Evolutionary conservation across 2,329 filamentous ascomycete species (phyloP), one percentile per base, ranked within the genome.

Genomic region (Beauveria scarabaeidicola): DNA sequence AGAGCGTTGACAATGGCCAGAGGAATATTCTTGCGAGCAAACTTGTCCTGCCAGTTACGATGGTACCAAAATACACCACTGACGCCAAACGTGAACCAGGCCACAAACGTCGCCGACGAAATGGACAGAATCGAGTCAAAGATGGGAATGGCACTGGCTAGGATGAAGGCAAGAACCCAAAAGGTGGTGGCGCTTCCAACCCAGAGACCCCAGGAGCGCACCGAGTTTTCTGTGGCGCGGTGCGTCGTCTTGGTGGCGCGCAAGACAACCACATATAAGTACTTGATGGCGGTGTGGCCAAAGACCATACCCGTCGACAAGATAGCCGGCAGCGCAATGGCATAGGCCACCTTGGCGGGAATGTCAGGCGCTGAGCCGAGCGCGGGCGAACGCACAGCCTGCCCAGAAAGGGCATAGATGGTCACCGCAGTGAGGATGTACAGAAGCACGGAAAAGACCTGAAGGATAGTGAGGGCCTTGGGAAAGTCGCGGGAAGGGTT

Each of bases 121-220:
- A 74, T 72, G 32, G 69, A 68, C 43, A 74, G 60, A 64, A 74
- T 73, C 10, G 70, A 73, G 64, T 73, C 69, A 61, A 74, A 74
- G 47, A 73, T 66, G 56, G 72, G 72, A 59, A 74, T 70, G 36
- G 71, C 70, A 62, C 70, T 72, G 64, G 71, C 72, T 32, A 74
- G 62, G 59, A 72, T 59, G 63, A 74, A 74, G 53, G 67, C 68
- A 27, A 70, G 58, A 17, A 66, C n/a, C 72, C 71, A 73, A 66
- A 72, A 73, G 48, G 67, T 2, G 51, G 67, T 71, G 43, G 69
- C 70, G 55, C 69, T 67, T 23, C 63, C 64, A 59, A 74, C 66
- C 72, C 72, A 73, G 50, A 70, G 66, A 58, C 62, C 62, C 72
- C 73, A 75, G 0, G 71, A 70, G 23, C 67, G 70, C 56, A 67